Conservation (phyloP, 179 eudicot species). For the Heliamphora pulchella region DNA sequence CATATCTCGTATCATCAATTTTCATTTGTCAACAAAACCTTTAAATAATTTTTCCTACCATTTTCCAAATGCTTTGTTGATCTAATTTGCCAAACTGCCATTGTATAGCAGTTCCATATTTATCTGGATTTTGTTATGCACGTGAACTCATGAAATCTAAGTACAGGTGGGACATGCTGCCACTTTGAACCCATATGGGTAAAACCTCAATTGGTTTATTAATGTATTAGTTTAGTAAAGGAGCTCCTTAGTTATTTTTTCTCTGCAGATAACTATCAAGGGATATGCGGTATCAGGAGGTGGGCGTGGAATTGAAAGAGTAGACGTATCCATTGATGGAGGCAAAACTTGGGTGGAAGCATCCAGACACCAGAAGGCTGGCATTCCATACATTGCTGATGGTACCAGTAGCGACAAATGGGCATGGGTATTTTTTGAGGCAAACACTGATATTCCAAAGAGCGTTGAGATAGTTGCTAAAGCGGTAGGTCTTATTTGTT, state of each 20-base stretch:
- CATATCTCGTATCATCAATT: background rate
- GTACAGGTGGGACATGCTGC: background rate
- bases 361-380: constrained; percentile 65
- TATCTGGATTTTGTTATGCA: background rate
- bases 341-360: constrained; percentile 95
- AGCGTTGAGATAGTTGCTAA: constrained; percentile 82
- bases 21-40: background rate
- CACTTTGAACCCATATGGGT: background rate
- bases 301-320: constrained; percentile 93
- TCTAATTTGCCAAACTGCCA: background rate
- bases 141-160: background rate
- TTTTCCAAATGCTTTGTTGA: background rate
- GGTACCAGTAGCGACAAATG: constrained; percentile 61
- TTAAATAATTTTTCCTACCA: background rate
- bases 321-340: constrained; percentile 82
- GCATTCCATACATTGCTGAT: constrained; percentile 60
- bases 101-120: background rate
- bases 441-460: constrained; percentile 42
- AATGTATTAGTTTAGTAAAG: constrained; percentile 1
- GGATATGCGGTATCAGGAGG: constrained; percentile 96
- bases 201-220: too few species aligned
- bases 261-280: constrained; percentile 58
- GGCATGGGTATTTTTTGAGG: constrained; percentile 95
- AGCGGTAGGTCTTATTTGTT: constrained; percentile 53
- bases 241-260: background rate